Base-by-base conservation (phyloP, 805 yeast species). In the Jamesozyma rosinii region DNA sequence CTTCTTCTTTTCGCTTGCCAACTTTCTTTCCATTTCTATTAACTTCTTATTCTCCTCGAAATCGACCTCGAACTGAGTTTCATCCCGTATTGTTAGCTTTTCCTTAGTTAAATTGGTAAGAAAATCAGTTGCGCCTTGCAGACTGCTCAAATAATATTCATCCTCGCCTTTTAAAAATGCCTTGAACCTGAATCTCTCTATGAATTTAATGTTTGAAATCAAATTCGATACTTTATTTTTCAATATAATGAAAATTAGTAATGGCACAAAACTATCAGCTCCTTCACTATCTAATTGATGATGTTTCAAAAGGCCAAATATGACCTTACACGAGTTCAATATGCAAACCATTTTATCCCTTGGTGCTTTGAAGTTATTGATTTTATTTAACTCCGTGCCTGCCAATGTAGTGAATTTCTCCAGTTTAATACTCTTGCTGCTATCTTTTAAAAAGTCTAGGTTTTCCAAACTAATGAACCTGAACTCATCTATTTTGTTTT, bases 221-320 rank as follows among this genome's bases (percentile, higher is more conserved):
- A 92, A 63, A 50, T 77, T 65, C 33, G 66, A 66, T 1, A 87
- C 77, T 44, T 76, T 76, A 1, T 90, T 78, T 52, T 79, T 80
- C 37, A 90, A 61, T 1, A 89, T 74, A 10, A 90, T 83, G 51
- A 79, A 81, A 21, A 92, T 87, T 41, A 92, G 67, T 35, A 90
- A 60, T 0, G 99, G 98, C n/a, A 92, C 74, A 62, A 92, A 92
- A 32, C 84, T 77, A 64, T 92, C 99, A 0, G 99, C 99, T 51
- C 88, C 89, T 52, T 84, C 90, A 40, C 70, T 67, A 45, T 79
- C 83, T 42, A 78, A 71, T 40, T 73, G 64, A 46, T 78, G 83
- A 47, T 79, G 84, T 48, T 88, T 79, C 38, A 94, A 74, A 44
- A 86, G 71, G 10, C 95, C 94, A 68, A 88, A 89, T 5, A 94